These are phyloP conservation scores for Chaetoceros tenuissimus DNA, from an alignment of 108 stramenopile species.

Conservation along the genomic window DNA sequence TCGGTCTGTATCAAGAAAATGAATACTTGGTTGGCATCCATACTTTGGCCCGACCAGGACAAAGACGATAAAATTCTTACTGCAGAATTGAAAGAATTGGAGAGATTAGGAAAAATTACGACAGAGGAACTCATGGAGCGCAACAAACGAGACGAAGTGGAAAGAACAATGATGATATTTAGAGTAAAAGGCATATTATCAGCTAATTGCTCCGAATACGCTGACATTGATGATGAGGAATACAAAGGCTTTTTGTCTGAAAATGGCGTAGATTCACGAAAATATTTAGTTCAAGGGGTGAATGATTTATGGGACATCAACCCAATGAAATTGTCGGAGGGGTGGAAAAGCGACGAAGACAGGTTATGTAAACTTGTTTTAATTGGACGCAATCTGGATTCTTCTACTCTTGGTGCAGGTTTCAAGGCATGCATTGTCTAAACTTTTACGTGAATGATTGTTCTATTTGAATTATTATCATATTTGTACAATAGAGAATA, in stretches of 20 bases:
- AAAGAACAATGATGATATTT: constrained; percentile 36
- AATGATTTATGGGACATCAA: constrained; percentile 82
- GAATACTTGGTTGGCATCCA: constrained; percentile 70
- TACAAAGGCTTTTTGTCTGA: constrained; percentile 3
- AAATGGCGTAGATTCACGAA: constrained; percentile 37
- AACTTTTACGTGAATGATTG: no score
- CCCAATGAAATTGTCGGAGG: constrained; percentile 44
- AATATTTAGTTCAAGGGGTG: constrained; percentile 73
- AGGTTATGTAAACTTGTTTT: constrained; percentile 74
- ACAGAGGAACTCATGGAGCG: not conserved
- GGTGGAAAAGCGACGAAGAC: constrained; percentile 37
- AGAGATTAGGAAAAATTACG: constrained; percentile 10
- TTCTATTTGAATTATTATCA: not conserved
- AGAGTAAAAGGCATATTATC: constrained; percentile 74
- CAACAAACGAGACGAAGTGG: constrained; percentile 1
- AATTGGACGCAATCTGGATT: constrained; percentile 71
- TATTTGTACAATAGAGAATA: not conserved
- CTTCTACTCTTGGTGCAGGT: not conserved
- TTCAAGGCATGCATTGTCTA: not conserved
- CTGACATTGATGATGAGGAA: constrained; percentile 13
- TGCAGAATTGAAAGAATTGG: constrained; percentile 28
- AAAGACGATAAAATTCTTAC: constrained; percentile 49
- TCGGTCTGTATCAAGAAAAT: constrained; percentile 41
- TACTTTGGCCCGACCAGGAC: constrained; percentile 83
- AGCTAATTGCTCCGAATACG: constrained; percentile 21